Conservation (phyloP, 352 stramenopile species). For the Pythium brachiatum region DNA sequence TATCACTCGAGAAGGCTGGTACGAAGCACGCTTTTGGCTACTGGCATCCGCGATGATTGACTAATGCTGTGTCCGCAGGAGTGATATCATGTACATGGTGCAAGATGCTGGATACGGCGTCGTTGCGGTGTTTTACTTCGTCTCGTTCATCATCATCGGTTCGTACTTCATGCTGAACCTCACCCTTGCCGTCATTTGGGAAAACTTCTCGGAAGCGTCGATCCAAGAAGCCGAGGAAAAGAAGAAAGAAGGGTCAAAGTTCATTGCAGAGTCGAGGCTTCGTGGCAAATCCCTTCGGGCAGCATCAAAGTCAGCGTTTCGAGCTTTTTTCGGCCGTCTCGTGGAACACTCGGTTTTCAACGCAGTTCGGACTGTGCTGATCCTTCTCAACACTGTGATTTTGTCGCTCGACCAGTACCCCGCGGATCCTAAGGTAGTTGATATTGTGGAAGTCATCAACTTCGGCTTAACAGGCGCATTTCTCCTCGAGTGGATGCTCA, state of each 20-base stretch:
- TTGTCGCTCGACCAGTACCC: slow-evolving; percentile 78
- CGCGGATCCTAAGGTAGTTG: slow-evolving; percentile 38
- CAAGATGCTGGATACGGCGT: slow-evolving; percentile 49
- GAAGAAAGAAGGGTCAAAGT: slow-evolving; percentile 29
- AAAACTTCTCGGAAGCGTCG: slow-evolving; percentile 63
- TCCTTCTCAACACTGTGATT: slow-evolving; percentile 82
- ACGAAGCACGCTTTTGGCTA: slow-evolving; percentile 13
- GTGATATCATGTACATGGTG: slow-evolving; percentile 58
- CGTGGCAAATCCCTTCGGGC: background rate
- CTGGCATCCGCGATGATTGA: background rate
- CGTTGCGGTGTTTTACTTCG: slow-evolving; percentile 75
- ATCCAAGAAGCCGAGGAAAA: slow-evolving; percentile 53
- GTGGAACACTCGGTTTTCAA: slow-evolving; percentile 59
- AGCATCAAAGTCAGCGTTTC: slow-evolving; percentile 4
- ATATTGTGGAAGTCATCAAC: slow-evolving; percentile 58
- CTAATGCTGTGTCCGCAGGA: slow-evolving; percentile 17
- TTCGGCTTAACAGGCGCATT: slow-evolving; percentile 56
- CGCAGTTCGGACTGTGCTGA: slow-evolving; percentile 51
- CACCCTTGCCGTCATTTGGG: slow-evolving; percentile 87
- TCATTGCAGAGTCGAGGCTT: background rate
- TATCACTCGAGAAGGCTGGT: slow-evolving; percentile 92
- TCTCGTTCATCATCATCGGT: slow-evolving; percentile 85
- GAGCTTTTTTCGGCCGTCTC: slow-evolving; percentile 23
- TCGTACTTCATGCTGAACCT: slow-evolving; percentile 92
- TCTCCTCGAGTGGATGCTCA: slow-evolving; percentile 51